Evolutionary conservation across 352 stramenopile species (phyloP), one percentile per base, ranked within the genome.

Genomic region (Phytopythium mirpurense): DNA sequence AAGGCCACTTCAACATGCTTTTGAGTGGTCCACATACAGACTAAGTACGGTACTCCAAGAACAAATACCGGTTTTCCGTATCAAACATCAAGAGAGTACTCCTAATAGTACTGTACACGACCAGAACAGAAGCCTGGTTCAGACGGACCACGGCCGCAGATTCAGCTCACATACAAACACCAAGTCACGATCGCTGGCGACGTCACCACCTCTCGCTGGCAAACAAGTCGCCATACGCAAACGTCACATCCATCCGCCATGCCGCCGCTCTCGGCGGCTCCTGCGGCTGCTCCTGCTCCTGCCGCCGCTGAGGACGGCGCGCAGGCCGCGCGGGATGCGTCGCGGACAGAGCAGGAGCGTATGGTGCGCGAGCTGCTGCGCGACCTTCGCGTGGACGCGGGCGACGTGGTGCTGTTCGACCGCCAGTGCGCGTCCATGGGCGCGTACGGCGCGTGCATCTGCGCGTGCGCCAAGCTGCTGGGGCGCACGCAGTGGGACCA

Each of bases 401-500:
- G 82, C 31, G 85, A 95, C 43, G 72, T 93, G 41, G 57, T 95
- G 29, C 59, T 93, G 10, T 95, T 95, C 54, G 79, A 93, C 65
- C 85, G 85, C 47, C 73, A 78, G 41, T 95, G 85, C 61, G 56
- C 70, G 19, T 46, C 58, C 56, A 95, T 93, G 85, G 82, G 65
- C 29, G 42, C 84, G 37, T 95, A 93, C 63, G 85, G 85, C 52
- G 81, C 65, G 21, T 61, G 76, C 40, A 89, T 95, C 57, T 95
- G 83, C 59, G 67, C 67, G 6, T 85, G 74, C 47, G 80, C 85
- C 45, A 95, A 95, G 62, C 70, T 92, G 43, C 88, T 92, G 42
- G 83, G 83, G 15, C 65, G 78, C 38, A 93, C 85, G 37, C 80
- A 78, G 31, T 95, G 82, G 80, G 85, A 95, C 63, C 85, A 93